Evolutionary conservation across 352 stramenopile species (phyloP), one percentile per base, ranked within the genome.

Genomic region (Phytophthora kernoviae): DNA sequence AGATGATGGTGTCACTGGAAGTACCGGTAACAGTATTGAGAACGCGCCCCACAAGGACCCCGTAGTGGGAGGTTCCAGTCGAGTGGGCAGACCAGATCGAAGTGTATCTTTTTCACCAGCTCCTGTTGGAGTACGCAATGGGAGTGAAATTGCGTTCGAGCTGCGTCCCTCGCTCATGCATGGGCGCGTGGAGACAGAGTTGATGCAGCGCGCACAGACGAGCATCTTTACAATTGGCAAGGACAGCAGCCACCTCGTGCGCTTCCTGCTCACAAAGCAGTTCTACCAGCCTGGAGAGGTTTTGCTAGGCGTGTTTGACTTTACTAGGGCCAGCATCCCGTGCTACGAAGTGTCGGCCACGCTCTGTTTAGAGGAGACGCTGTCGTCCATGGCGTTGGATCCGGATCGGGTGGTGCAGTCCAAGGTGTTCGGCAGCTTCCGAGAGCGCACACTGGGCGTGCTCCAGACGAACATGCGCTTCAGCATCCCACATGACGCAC

Each of bases 191-290:
- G 80, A 90, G 70, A 87, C 75, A 10, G 80, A 90, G 52, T 58
- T 62, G 20, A 43, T 77, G 32, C 71, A 86, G 37, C 70, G 77
- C 17, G 65, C 77, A 10, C 80, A 90, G 65, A 84, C 76, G 22
- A 87, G 80, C 34, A 76, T 88, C 33, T 90, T 84, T 42, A 90
- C 80, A n/a, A 90, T 90, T 49, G 75, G 80, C 47, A 84, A 87
- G 57, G 74, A 85, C 42, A 75, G 67, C 24, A 75, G 68, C 30
- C 80, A 90, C 39, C 68, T 90, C 36, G 80, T 90, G 30, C 70
- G 69, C 5, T 77, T 90, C 58, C 48, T 84, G 39, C 58, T 90
- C 14, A 75, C 70, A 18, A 90, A 90, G 54, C 80, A 90, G 54
- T 81, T 68, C 33, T 88, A 85, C 65, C 70, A 82, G n/a, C 77